phyloP scores from a whole-genome alignment of 139 green algal genomes.

The Zygnema circumcarinatum region DNA sequence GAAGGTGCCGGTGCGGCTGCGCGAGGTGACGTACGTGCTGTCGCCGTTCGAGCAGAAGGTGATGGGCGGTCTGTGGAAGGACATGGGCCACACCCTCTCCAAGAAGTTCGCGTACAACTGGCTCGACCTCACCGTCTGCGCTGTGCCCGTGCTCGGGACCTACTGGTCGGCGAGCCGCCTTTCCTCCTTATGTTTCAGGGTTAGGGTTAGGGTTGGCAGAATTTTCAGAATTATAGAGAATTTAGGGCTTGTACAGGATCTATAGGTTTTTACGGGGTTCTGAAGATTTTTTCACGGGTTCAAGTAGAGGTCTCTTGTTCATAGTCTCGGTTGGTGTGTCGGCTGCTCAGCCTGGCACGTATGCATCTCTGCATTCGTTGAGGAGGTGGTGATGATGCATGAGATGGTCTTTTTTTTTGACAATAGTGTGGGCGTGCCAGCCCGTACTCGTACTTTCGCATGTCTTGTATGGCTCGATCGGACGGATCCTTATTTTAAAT shows the following conservation, averaged over 20 bases:
- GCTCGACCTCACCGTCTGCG: constrained; percentile 51
- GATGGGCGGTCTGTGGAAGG: constrained; percentile 76
- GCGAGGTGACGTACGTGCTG: constrained; percentile 88
- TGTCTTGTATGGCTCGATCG: too few species aligned
- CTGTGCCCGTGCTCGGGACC: constrained; percentile 53
- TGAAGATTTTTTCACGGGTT: constrained; percentile 7
- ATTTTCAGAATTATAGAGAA: not conserved
- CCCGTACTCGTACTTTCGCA: too few species aligned
- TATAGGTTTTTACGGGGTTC: not conserved
- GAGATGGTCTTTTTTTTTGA: too few species aligned
- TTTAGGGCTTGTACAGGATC: not conserved
- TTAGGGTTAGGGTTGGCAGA: constrained; percentile 44
- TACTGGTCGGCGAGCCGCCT: constrained; percentile 32
- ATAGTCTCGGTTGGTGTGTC: not conserved
- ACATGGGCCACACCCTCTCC: constrained; percentile 71
- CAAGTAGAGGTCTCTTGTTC: not conserved
- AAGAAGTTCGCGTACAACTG: constrained; percentile 67
- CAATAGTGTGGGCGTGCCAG: too few species aligned
- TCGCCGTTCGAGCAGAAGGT: constrained; percentile 84
- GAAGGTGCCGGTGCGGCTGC: constrained; percentile 70
- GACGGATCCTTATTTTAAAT: too few species aligned
- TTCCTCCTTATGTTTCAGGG: not conserved
- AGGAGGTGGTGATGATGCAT: too few species aligned
- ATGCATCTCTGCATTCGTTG: too few species aligned
- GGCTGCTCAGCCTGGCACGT: too few species aligned